A percentile compares a stretch with the other conserved stretches of the same genome.
These are phyloP conservation scores for Vigna mungo DNA, from an alignment of 306 rosid species.

Conservation along the genomic window DNA sequence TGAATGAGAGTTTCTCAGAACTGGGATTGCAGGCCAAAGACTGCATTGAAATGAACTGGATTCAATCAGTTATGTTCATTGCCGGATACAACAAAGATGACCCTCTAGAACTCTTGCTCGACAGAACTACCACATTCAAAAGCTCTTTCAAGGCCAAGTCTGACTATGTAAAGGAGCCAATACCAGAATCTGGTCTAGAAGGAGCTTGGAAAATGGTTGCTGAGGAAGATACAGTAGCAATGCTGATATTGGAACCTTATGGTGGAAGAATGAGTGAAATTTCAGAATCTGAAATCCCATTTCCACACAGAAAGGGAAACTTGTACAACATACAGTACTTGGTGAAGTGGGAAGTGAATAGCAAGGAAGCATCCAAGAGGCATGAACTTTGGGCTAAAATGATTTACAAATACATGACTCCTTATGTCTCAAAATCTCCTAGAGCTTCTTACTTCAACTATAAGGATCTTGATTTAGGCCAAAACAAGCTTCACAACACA, in stretches of 20 bases:
- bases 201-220: slow-evolving; percentile 59
- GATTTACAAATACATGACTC: slow-evolving; percentile 48
- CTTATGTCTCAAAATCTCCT: slow-evolving; percentile 51
- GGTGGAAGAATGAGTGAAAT: slow-evolving; percentile 67
- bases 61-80: slow-evolving; percentile 52
- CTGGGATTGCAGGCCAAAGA: slow-evolving; percentile 57
- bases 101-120: slow-evolving; percentile 51
- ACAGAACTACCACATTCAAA: slow-evolving; percentile 47
- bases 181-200: slow-evolving; percentile 49
- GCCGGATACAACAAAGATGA: slow-evolving; percentile 48
- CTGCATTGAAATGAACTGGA: slow-evolving; percentile 69
- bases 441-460: slow-evolving; percentile 47
- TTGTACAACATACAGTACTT: slow-evolving; percentile 51
- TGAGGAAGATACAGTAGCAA: slow-evolving; percentile 42
- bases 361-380: slow-evolving; percentile 24
- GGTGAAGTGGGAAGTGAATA: slow-evolving; percentile 41
- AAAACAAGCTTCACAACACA: slow-evolving; percentile 34
- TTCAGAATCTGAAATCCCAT: slow-evolving; percentile 52
- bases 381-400: slow-evolving; percentile 41
- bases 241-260: slow-evolving; percentile 56
- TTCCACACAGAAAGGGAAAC: slow-evolving; percentile 66
- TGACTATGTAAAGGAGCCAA: slow-evolving; percentile 58
- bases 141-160: slow-evolving; percentile 69
- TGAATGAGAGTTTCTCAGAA: slow-evolving; percentile 61
- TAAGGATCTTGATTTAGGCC: slow-evolving; percentile 56